These are phyloP conservation scores for Pseudozyma pruni DNA, from an alignment of 1,284 basidiomycete species.

Conservation along the genomic window DNA sequence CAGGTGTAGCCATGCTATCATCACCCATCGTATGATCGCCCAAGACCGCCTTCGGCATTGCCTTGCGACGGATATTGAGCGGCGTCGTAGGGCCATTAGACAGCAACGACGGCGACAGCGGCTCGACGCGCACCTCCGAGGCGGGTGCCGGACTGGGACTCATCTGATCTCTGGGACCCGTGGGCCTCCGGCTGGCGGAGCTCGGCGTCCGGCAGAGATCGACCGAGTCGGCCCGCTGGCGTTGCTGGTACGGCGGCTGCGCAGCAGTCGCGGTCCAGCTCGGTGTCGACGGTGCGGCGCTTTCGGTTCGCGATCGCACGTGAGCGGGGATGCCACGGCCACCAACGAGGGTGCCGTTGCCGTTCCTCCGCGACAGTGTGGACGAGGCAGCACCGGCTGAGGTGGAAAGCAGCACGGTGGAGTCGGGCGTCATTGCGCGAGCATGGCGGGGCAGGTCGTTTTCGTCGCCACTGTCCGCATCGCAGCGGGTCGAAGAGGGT, in stretches of 20 bases:
- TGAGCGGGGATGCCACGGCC: slow-evolving; percentile 12
- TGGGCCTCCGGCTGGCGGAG: slow-evolving; percentile 44
- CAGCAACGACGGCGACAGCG: slow-evolving; percentile 19
- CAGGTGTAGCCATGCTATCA: slow-evolving; percentile 5
- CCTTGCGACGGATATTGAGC: slow-evolving; percentile 42
- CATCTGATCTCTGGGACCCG: slow-evolving; percentile 40
- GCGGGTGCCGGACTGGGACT: slow-evolving; percentile 24
- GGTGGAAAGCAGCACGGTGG: slow-evolving; percentile 20
- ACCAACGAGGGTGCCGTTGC: slow-evolving; percentile 1
- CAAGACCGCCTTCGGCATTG: slow-evolving; percentile 11
- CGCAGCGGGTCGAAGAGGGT: slow-evolving; percentile 26
- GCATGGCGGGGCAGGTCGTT: slow-evolving; percentile 9
- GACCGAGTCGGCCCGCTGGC: slow-evolving; percentile 31
- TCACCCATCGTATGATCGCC: slow-evolving; percentile 4
- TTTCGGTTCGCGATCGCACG: slow-evolving; percentile 28
- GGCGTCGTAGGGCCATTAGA: slow-evolving; percentile 28
- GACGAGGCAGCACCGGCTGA: slow-evolving; percentile 8
- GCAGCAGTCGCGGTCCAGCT: slow-evolving; percentile 19
- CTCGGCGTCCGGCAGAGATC: slow-evolving; percentile 44
- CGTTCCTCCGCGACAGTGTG: slow-evolving; percentile 5
- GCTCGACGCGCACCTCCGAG: slow-evolving; percentile 4
- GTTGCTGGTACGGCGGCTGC: slow-evolving; percentile 32
- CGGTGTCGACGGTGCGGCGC: slow-evolving; percentile 16
- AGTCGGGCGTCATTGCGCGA: slow-evolving; percentile 34
- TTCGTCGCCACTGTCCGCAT: slow-evolving; percentile 28